Percentiles rank a stretch among this genome's conserved stretches.
Evolutionary conservation across 2,329 filamentous ascomycete species (phyloP).

Genomic region (Cladophialophora immunda): DNA sequence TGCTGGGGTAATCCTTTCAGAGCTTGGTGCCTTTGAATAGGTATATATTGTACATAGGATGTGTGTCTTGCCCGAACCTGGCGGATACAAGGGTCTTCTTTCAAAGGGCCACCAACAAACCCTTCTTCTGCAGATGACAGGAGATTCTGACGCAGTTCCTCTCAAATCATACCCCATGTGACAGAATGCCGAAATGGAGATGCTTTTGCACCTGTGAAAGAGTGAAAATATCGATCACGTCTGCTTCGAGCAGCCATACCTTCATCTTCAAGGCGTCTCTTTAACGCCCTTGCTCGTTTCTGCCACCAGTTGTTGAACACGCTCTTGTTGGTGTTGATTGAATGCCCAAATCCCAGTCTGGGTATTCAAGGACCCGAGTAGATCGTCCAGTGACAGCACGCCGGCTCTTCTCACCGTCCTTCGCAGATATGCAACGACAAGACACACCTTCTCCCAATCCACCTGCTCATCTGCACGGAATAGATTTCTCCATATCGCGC

Average conservation of each 20-base stretch:
- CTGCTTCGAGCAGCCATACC: background rate
- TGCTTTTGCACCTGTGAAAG: background rate
- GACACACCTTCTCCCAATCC: conserved; percentile 67
- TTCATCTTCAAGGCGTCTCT: background rate
- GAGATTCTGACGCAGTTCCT: background rate
- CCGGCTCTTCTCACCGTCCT: conserved; percentile 27
- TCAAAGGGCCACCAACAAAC: background rate
- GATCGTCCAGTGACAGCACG: conserved; percentile 12
- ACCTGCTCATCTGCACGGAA: conserved; percentile 77
- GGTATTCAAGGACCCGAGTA: conserved; percentile 17
- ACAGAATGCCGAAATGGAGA: no score
- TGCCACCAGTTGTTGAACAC: conserved; percentile 14
- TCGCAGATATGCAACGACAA: conserved; percentile 72
- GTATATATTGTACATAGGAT: background rate
- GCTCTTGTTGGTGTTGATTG: conserved; percentile 7
- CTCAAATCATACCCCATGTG: no score
- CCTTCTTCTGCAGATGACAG: background rate
- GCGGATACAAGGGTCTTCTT: background rate
- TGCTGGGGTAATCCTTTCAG: background rate
- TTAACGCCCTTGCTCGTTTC: conserved; percentile 18
- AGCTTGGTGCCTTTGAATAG: background rate
- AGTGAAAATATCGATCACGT: background rate
- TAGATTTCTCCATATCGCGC: conserved; percentile 92
- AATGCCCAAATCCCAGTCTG: conserved; percentile 27
- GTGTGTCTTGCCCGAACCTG: background rate